Percentiles rank a stretch among this genome's conserved stretches.
phyloP scores from a whole-genome alignment of 768 basidiomycete genomes.

The Leccinum variicolor region DNA sequence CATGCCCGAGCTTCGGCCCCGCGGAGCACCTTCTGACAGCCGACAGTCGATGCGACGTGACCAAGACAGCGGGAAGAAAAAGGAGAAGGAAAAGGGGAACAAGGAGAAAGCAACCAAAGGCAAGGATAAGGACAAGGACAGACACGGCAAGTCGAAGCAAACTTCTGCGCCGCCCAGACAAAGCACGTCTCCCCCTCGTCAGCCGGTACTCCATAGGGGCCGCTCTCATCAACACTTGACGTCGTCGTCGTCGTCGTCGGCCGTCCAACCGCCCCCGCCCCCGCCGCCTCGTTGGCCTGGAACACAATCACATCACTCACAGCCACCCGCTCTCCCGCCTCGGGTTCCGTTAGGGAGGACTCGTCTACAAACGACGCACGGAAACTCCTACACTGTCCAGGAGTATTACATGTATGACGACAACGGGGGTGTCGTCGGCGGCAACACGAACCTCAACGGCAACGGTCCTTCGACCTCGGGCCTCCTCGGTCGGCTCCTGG shows the following conservation, averaged over 20 bases:
- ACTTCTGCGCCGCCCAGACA: neutral
- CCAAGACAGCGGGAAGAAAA: conserved; percentile 6
- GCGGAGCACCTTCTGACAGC: neutral
- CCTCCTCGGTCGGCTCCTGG: conserved; percentile 22
- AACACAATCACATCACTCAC: neutral
- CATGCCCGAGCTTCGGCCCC: conserved; percentile 68
- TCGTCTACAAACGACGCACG: conserved; percentile 21
- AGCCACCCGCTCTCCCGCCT: conserved; percentile 1
- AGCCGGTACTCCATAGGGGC: conserved; percentile 7
- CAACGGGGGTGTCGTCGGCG: neutral
- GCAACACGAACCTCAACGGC: neutral
- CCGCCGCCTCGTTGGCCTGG: neutral
- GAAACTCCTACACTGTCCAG: neutral
- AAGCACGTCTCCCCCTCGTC: conserved; percentile 12
- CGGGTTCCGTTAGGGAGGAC: conserved; percentile 1
- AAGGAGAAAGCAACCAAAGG: conserved; percentile 39
- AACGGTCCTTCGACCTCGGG: conserved; percentile 8
- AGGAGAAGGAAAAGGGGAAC: conserved; percentile 8
- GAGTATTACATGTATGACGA: conserved; percentile 1
- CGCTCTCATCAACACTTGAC: conserved; percentile 17
- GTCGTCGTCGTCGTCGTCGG: conserved; percentile 22
- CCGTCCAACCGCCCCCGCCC: conserved; percentile 29
- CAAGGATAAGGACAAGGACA: conserved; percentile 22
- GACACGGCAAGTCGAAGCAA: conserved; percentile 1
- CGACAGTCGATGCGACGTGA: neutral